These are phyloP conservation scores for Aureobasidium sp. DNA, from an alignment of 2,329 filamentous ascomycete genomes.

Conservation along the genomic window DNA sequence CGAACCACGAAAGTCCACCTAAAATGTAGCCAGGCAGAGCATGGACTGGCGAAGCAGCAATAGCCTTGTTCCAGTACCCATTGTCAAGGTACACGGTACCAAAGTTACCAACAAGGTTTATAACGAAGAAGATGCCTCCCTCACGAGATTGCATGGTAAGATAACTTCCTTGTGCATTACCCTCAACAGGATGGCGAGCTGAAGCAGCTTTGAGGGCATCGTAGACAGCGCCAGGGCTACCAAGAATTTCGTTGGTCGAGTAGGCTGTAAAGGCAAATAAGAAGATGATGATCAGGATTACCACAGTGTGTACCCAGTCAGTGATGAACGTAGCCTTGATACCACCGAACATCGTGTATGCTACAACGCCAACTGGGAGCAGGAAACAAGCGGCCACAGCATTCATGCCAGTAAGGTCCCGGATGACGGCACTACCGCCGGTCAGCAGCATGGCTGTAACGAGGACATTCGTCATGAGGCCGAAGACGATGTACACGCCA, in stretches of 20 bases:
- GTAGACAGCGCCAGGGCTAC: conserved; percentile 69
- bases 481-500: conserved; percentile 72
- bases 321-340: conserved; percentile 85
- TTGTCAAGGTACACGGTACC: conserved; percentile 42
- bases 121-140: conserved; percentile 78
- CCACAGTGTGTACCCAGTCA: conserved; percentile 80
- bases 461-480: conserved; percentile 66
- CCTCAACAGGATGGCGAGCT: conserved; percentile 61
- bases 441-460: conserved; percentile 86
- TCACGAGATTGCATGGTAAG: conserved; percentile 76
- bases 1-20: conserved; percentile 83
- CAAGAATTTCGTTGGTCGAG: conserved; percentile 61
- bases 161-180: conserved; percentile 75
- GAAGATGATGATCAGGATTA: conserved; percentile 76
- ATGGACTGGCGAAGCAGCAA: conserved; percentile 75
- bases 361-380: conserved; percentile 68
- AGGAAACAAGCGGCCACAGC: conserved; percentile 79
- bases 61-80: conserved; percentile 86
- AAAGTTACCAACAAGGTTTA: conserved; percentile 76
- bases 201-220: conserved; percentile 66
- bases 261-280: conserved; percentile 78
- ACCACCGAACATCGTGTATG: conserved; percentile 67
- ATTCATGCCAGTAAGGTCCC: conserved; percentile 61
- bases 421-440: conserved; percentile 69
- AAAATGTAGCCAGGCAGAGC: conserved; percentile 84